Conservation (phyloP, 345 rosid genomes). For the Tarenaya hassleriana region DNA sequence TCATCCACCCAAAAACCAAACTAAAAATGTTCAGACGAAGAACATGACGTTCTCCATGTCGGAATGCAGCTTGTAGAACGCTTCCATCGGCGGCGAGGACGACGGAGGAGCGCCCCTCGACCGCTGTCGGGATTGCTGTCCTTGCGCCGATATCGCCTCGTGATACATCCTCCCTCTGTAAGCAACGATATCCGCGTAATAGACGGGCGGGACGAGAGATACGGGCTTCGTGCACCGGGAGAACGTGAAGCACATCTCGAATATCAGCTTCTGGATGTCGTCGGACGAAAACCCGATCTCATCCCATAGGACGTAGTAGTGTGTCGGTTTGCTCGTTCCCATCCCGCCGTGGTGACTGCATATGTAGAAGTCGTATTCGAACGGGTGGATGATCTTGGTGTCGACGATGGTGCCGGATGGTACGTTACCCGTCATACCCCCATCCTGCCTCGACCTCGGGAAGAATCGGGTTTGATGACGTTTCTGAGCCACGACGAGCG, state of each 20-base stretch:
- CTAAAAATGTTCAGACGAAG: slow-evolving; percentile 41
- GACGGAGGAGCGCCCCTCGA: slow-evolving; percentile 38
- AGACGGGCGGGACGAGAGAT: slow-evolving; percentile 73
- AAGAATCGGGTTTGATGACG: slow-evolving; percentile 81
- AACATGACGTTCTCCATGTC: slow-evolving; percentile 64
- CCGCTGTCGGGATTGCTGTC: slow-evolving; percentile 1
- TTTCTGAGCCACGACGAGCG: slow-evolving; percentile 69
- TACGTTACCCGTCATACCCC: slow-evolving; percentile 44
- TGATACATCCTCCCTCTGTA: slow-evolving; percentile 64
- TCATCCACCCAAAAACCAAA: slow-evolving; percentile 38
- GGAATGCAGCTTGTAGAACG: slow-evolving; percentile 44
- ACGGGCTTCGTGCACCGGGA: slow-evolving; percentile 84
- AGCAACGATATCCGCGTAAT: slow-evolving; percentile 83
- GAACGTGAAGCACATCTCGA: slow-evolving; percentile 76
- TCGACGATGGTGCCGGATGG: slow-evolving; percentile 82
- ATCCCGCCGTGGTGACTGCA: slow-evolving; percentile 74
- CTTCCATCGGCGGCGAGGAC: slow-evolving; percentile 38
- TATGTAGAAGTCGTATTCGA: slow-evolving; percentile 69
- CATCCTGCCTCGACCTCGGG: slow-evolving; percentile 35
- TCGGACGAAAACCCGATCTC: slow-evolving; percentile 62
- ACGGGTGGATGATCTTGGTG: slow-evolving; percentile 59
- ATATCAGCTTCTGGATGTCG: slow-evolving; percentile 58
- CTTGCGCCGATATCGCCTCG: slow-evolving; percentile 41
- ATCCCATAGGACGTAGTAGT: slow-evolving; percentile 71
- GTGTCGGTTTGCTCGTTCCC: slow-evolving; percentile 87